A percentile compares a stretch with the other conserved stretches of the same genome.
Evolutionary conservation across 257 asterid species (phyloP).

Genomic region (Gynochthodes officinalis): DNA sequence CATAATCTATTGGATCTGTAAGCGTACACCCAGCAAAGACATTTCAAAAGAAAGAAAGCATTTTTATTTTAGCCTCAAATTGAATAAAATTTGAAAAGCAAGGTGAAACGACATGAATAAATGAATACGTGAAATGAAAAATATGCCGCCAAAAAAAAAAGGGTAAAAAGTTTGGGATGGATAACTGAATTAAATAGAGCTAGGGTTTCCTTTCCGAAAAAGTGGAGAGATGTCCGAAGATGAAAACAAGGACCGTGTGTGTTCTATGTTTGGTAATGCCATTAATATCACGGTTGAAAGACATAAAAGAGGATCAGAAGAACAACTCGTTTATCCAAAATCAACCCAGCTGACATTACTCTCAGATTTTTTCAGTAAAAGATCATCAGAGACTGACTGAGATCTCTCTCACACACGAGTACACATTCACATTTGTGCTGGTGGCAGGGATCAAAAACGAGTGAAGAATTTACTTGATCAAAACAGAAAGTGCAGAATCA

Average conservation of each 20-base stretch:
- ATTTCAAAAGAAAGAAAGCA: not conserved
- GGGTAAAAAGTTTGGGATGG: not conserved
- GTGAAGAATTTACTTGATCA: not conserved
- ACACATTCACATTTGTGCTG: not conserved
- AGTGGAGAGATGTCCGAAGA: constrained; percentile 8
- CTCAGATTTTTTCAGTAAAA: not conserved
- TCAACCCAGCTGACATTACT: constrained; percentile 24
- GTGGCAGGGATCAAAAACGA: not conserved
- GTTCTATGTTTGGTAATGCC: constrained; percentile 34
- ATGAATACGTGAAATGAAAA: not conserved
- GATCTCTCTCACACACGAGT: too few species aligned
- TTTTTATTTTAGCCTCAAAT: not conserved
- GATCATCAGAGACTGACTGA: too few species aligned
- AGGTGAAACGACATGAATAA: not conserved
- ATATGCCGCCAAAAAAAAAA: not conserved
- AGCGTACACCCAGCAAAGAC: not conserved
- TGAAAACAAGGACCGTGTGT: not conserved
- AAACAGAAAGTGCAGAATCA: not conserved
- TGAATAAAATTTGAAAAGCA: not conserved
- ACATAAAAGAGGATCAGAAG: constrained; percentile 16
- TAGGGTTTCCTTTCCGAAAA: constrained; percentile 46
- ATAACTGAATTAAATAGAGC: not conserved
- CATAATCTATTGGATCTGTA: constrained; percentile 37
- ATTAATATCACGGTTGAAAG: constrained; percentile 26
- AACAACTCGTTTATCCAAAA: constrained; percentile 23